Conservation (phyloP, 345 rosid genomes). For the Euphorbia pulcherrima region DNA sequence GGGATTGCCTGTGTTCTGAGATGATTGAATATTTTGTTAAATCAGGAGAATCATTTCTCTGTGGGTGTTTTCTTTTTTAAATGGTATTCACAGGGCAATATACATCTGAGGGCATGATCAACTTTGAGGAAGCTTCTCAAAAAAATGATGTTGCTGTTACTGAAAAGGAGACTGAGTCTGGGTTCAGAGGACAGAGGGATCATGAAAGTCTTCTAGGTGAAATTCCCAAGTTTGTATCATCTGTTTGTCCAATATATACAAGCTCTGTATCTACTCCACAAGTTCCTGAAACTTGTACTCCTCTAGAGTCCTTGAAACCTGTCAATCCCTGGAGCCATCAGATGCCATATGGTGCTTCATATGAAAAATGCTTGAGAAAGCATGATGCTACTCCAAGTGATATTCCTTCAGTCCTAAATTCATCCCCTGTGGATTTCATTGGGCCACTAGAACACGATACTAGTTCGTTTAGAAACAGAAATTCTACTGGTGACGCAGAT, state of each 20-base stretch:
- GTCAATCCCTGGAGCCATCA: constrained; percentile 29
- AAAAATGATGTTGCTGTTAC: constrained; percentile 24
- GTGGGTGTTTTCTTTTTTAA: constrained; percentile 2
- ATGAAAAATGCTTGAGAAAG: constrained; percentile 25
- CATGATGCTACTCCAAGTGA: constrained; percentile 20
- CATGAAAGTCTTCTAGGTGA: constrained; percentile 32
- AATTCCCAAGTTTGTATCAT: constrained; percentile 28
- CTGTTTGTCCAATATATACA: constrained; percentile 31
- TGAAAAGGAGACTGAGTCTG: constrained; percentile 32
- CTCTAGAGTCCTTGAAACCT: constrained; percentile 29
- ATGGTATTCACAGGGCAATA: constrained; percentile 35
- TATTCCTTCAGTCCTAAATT: constrained; percentile 7
- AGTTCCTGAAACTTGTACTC: constrained; percentile 32
- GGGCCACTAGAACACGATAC: constrained; percentile 21
- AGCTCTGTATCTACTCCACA: constrained; percentile 31
- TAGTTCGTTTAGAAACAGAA: constrained; percentile 15
- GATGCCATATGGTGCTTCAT: constrained; percentile 22
- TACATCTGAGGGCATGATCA: constrained; percentile 30
- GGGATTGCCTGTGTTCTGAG: background rate
- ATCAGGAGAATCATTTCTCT: background rate
- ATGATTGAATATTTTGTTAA: background rate
- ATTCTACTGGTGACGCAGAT: constrained; percentile 9
- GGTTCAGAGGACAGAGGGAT: constrained; percentile 22
- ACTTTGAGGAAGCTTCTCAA: constrained; percentile 30
- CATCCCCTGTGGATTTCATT: constrained; percentile 28